Base-by-base conservation (phyloP, 2,329 filamentous ascomycete genomes). In the Monosporascus sp. region DNA sequence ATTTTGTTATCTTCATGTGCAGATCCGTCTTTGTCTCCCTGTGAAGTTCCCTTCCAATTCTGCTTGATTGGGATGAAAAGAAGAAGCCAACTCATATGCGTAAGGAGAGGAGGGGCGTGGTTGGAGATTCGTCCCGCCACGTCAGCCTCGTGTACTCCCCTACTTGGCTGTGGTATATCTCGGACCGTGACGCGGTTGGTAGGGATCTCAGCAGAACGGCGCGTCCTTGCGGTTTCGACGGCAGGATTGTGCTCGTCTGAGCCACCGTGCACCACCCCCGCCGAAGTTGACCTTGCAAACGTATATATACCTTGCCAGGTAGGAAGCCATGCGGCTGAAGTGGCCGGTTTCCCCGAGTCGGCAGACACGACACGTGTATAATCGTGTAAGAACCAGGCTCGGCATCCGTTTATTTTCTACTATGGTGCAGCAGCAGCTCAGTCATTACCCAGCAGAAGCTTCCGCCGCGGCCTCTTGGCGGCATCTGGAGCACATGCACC, bases 401-500 rank as follows among this genome's bases (percentile, higher is more conserved):
- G 47, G 51, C 52, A 47, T 54, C 54, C 25, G 15, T 41, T 50
- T 43, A 45, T 24, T 57, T 51, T n/a, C 47, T 24, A 48, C 43
- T 39, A 37, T 39, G 43, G 27, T 43, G 18, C 27, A 37, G 46
- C 9, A 31, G 25, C 17, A 43, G 35, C 37, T 51, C 39, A 17
- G 41, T 37, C 14, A 44, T 60, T 51, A 62, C 38, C 51, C 54
- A n/a, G 52, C 56, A 3, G 57, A 55, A 35, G 48, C 55, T 15
- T 50, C 60, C n/a, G 58, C 59, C 2, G 70, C 72, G 2, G 79
- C 82, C 69, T 97, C 93, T 65, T 81, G 85, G 24, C 85, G 74
- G 70, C 94, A 99, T 58, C 94, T 81, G 55, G 81, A 74, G 72
- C 94, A 99, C 78, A 89, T 85, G 72, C 94, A 99, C 70, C 83